phyloP scores from a whole-genome alignment of 371 early-diverging fungal genomes.

The Circinella minor region DNA sequence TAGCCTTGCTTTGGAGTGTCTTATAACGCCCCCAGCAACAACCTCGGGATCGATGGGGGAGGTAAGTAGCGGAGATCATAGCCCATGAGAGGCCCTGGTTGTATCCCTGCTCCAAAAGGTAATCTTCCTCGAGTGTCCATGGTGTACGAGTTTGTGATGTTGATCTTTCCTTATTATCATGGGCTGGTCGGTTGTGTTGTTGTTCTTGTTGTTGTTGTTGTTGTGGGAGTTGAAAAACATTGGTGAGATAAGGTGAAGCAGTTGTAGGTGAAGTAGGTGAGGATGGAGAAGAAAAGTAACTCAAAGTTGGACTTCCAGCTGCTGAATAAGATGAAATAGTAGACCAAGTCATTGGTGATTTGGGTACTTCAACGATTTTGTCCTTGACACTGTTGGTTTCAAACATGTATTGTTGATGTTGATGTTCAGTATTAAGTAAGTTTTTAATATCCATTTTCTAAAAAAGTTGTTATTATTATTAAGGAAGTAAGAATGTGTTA shows the following conservation, averaged over 20 bases:
- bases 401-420: slow-evolving; percentile 12
- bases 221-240: slow-evolving; percentile 6
- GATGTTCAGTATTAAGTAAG: slow-evolving; percentile 14
- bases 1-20: slow-evolving; percentile 40
- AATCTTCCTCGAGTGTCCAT: slow-evolving; percentile 54
- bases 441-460: slow-evolving; percentile 28
- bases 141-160: slow-evolving; percentile 52
- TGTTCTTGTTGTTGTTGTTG: slow-evolving; percentile 13
- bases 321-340: slow-evolving; percentile 18
- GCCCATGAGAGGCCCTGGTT: slow-evolving; percentile 55
- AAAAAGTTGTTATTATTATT: neutral
- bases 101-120: slow-evolving; percentile 50
- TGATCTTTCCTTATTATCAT: slow-evolving; percentile 1
- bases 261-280: slow-evolving; percentile 12
- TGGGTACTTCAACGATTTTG: slow-evolving; percentile 11
- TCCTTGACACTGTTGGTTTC: slow-evolving; percentile 4
- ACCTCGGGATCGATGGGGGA: slow-evolving; percentile 53
- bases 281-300: slow-evolving; percentile 17
- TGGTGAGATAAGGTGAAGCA: neutral
- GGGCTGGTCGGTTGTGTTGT: neutral
- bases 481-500: neutral
- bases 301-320: slow-evolving; percentile 12
- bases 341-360: slow-evolving; percentile 16
- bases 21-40: slow-evolving; percentile 59
- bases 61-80: slow-evolving; percentile 51